Evolutionary conservation across 164 flowering plant genomes (phyloP), one percentile per base, ranked within the genome.

Genomic region (Annona squamosa): DNA sequence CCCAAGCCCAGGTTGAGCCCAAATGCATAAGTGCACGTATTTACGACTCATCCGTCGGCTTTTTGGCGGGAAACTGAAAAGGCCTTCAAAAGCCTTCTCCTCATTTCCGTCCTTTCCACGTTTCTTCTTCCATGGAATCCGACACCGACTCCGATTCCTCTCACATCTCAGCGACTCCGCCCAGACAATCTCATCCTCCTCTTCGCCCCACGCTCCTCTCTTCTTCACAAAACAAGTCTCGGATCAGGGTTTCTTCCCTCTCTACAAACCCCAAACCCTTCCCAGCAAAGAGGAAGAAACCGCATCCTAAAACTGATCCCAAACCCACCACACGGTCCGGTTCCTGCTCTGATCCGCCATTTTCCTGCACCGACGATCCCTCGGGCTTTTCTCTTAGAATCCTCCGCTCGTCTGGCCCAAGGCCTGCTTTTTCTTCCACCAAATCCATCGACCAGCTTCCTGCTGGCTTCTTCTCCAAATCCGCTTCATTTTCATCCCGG

Each of bases 141-240:
- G 88, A 86, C 79, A 83, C 95, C 26, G 94, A 90, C 72, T 94
- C 98, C 73, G 93, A 81, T 26, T 91, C 85, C 65, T 92, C 98
- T 79, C 90, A 91, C 85, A 73, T 94, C 78, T 94, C 97, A 71
- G 82, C 95, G 69, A 91, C 98, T 71, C 97, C 95, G 2, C 98
- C 93, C 0, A 79, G 96, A 71, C 70, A 59, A 4, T 78, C 69
- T 42, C 52, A 73, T 1, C 76, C 48, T 10, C 37, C 76, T 63
- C 19, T 70, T 67, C 46, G 44, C 46, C 69, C 68, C 0, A 6
- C 79, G 65, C 75, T 72, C 42, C 76, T 63, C 19, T 16, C 80
- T n/a, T 78, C 83, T 18, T 16, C 10, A 13, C 43, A 12, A 9
- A 10, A 52, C 13, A 80, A 46, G 64, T 12, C 52, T 67, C 73